Evolutionary conservation across 2,329 filamentous ascomycete species (phyloP), one percentile per base, ranked within the genome.

Genomic region (Fonsecaea pugnacius): DNA sequence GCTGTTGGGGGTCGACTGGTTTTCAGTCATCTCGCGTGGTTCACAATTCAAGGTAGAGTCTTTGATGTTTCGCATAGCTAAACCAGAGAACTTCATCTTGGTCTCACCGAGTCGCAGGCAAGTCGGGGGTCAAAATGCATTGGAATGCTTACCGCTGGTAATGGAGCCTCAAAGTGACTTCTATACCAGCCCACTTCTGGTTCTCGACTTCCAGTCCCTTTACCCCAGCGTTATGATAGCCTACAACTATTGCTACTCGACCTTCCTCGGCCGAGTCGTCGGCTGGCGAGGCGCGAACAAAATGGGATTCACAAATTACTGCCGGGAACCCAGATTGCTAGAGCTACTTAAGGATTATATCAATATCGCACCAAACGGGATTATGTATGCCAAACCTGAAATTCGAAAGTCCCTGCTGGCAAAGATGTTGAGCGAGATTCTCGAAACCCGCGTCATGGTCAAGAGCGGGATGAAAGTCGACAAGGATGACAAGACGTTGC

Each of bases 1-100:
- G 10, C 81, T 99, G 10, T 83, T 99, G 2, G 95, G 95, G 0
- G 90, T 98, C 0, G 95, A 99, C 77, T 99, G 99, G 79, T 96
- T 94, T 75, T 96, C 93, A 0, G 95, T 99, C 60, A 95, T 97
- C 73, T 94, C 91, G 5, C 86, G 95, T 60, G 95, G 95, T 16
- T 98, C 93, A 0, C 95, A 99, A 74, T 98, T 96, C 84, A 99
- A 99, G 76, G 95, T 99, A 46, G 95, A 99, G 78, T 97, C 94
- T 1, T 88, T 97, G 71, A 98, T 99, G 95, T 97, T 98, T 73
- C 88, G 95, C 50, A 97, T 99, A 70, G 94, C 95, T 50, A 99
- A 99, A 75, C 93, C 95, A 0, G 95, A 99, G 75, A 96, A 95
- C 71, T 96, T 95, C 72, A 82, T 98, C 7, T 83, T 99, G 0